A percentile compares a stretch with the other conserved stretches of the same genome.
Evolutionary conservation across 768 basidiomycete species (phyloP).

Genomic region (Sporobolomyces roseus): DNA sequence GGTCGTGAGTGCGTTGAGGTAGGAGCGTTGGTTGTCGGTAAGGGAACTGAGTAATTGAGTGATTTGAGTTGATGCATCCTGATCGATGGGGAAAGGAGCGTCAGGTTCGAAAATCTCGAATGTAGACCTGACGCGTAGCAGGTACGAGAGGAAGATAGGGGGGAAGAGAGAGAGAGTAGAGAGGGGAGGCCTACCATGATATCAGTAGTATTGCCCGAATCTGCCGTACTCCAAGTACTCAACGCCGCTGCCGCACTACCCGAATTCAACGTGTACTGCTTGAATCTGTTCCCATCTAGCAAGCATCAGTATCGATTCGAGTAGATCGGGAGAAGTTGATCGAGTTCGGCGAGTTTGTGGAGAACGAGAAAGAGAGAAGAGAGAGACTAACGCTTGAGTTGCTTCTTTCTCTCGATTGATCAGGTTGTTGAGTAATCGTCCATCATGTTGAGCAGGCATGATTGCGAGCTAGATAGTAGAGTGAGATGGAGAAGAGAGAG

Average conservation of each 20-base stretch:
- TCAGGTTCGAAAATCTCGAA: too few species aligned
- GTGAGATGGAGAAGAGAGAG: neutral
- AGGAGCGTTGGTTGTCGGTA: slow-evolving; percentile 41
- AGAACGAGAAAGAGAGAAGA: too few species aligned
- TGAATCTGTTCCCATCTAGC: slow-evolving; percentile 25
- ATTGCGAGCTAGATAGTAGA: neutral
- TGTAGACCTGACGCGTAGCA: too few species aligned
- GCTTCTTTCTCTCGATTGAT: slow-evolving; percentile 41
- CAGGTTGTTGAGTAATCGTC: slow-evolving; percentile 37
- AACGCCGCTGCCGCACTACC: slow-evolving; percentile 29
- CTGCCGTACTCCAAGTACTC: slow-evolving; percentile 42
- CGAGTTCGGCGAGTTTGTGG: neutral
- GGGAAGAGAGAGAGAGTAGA: too few species aligned
- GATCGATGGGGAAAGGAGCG: neutral
- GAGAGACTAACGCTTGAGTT: slow-evolving; percentile 15
- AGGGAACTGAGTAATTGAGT: slow-evolving; percentile 33
- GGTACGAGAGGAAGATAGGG: neutral
- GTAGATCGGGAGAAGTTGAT: neutral
- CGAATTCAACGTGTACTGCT: slow-evolving; percentile 37
- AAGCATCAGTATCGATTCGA: neutral
- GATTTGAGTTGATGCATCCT: slow-evolving; percentile 41
- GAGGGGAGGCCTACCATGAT: slow-evolving; percentile 34
- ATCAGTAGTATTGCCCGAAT: slow-evolving; percentile 35
- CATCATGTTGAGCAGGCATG: slow-evolving; percentile 37
- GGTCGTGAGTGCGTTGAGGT: slow-evolving; percentile 38